Evolutionary conservation across 805 yeast species (phyloP).

Genomic region (Pichia insulana): DNA sequence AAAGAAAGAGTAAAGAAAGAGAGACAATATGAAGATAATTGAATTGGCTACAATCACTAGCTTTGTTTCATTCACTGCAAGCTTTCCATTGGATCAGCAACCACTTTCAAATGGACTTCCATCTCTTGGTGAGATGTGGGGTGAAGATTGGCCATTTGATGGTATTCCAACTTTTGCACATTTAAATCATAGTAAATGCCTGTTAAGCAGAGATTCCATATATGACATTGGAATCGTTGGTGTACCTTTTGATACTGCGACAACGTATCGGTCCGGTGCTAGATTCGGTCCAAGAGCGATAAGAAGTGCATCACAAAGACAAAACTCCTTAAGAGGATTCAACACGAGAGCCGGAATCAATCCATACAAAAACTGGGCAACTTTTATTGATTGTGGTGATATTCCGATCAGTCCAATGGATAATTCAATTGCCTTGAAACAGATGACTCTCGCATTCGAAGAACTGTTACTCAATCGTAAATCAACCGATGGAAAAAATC

Average conservation of each 20-base stretch:
- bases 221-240: constrained; percentile 73
- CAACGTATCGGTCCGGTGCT: constrained; percentile 72
- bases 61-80: background rate
- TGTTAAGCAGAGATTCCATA: constrained; percentile 34
- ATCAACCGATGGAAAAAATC: constrained; percentile 24
- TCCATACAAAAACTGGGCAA: constrained; percentile 44
- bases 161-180: constrained; percentile 73
- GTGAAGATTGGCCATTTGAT: constrained; percentile 61
- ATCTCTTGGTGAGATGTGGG: constrained; percentile 58
- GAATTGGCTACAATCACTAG: background rate
- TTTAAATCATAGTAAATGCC: constrained; percentile 50
- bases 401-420: constrained; percentile 56
- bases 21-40: background rate
- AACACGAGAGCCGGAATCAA: constrained; percentile 47
- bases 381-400: constrained; percentile 47
- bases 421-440: constrained; percentile 41
- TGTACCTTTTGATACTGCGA: constrained; percentile 79
- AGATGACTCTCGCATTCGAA: constrained; percentile 46
- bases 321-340: constrained; percentile 59
- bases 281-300: constrained; percentile 75
- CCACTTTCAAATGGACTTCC: constrained; percentile 18
- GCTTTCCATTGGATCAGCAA: background rate
- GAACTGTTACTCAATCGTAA: constrained; percentile 37
- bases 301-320: constrained; percentile 62
- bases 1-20: no score